These are phyloP conservation scores for Solanum habrochaites DNA, from an alignment of 257 asterid species.

Conservation along the genomic window DNA sequence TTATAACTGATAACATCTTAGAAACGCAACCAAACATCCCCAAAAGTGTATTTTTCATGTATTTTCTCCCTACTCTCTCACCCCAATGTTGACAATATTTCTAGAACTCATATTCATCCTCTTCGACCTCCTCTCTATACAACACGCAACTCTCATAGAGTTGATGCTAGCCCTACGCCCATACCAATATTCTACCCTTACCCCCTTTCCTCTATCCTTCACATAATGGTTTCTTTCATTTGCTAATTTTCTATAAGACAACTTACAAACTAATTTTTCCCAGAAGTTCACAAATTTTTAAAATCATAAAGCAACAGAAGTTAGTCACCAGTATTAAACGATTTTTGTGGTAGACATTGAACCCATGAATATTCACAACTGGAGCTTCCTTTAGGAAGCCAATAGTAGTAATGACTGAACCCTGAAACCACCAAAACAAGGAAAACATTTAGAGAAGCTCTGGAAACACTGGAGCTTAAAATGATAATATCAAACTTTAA, in stretches of 20 bases:
- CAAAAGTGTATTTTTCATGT: not conserved
- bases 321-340: constrained; percentile 75
- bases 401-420: constrained; percentile 56
- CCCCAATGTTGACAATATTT: not conserved
- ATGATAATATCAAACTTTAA: not conserved
- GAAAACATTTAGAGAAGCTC: not conserved
- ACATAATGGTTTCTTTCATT: not conserved
- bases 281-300: not conserved
- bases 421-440: constrained; percentile 25
- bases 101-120: not conserved
- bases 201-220: not conserved
- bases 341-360: constrained; percentile 93
- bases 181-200: not conserved
- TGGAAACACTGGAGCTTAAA: not conserved
- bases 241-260: not conserved
- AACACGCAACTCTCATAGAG: not conserved
- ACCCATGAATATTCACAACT: constrained; percentile 68
- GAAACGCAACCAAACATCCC: too few species aligned
- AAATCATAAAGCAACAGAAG: constrained; percentile 1
- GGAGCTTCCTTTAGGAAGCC: constrained; percentile 97
- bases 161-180: not conserved
- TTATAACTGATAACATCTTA: too few species aligned
- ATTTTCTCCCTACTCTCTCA: not conserved
- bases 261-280: not conserved
- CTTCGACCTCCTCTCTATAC: not conserved